These are phyloP conservation scores for Geotrichum fermentans DNA, from an alignment of 1,139 yeast species.

Conservation along the genomic window DNA sequence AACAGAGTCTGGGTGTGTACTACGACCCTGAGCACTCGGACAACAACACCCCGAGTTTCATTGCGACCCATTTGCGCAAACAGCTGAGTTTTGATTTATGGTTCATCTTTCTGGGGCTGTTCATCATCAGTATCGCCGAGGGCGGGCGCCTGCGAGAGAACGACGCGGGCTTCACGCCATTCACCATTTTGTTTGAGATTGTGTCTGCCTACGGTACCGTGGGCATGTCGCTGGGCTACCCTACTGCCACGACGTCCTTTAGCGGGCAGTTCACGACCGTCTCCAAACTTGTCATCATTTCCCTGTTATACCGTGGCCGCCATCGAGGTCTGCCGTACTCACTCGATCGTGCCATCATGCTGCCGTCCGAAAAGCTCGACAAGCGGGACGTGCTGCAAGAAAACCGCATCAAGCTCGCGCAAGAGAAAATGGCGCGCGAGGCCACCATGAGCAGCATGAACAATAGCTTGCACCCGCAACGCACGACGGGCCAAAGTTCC, in stretches of 20 bases:
- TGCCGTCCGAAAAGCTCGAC: slow-evolving; percentile 68
- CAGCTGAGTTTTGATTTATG: slow-evolving; percentile 93
- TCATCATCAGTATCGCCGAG: slow-evolving; percentile 82
- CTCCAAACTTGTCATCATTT: slow-evolving; percentile 79
- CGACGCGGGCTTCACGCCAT: slow-evolving; percentile 55
- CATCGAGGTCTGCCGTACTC: slow-evolving; percentile 96
- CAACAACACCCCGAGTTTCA: slow-evolving; percentile 45
- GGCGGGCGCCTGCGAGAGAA: slow-evolving; percentile 52
- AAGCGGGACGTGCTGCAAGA: slow-evolving; percentile 53
- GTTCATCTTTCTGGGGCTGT: slow-evolving; percentile 83
- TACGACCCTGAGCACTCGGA: slow-evolving; percentile 40
- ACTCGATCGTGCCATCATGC: slow-evolving; percentile 87
- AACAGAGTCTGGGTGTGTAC: slow-evolving; percentile 87
- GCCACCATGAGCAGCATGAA: not conserved
- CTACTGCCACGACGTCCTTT: slow-evolving; percentile 61
- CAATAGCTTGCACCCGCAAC: not conserved
- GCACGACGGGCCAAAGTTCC: not conserved
- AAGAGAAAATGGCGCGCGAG: slow-evolving; percentile 19
- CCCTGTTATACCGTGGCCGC: slow-evolving; percentile 89
- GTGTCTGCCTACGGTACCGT: slow-evolving; percentile 96
- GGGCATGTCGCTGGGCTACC: slow-evolving; percentile 83
- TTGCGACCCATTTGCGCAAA: slow-evolving; percentile 83
- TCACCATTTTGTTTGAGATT: slow-evolving; percentile 75
- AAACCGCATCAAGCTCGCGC: slow-evolving; percentile 23
- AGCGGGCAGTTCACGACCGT: slow-evolving; percentile 65